Conservation (phyloP, 2,329 filamentous ascomycete genomes). For the Esteya vermicola region DNA sequence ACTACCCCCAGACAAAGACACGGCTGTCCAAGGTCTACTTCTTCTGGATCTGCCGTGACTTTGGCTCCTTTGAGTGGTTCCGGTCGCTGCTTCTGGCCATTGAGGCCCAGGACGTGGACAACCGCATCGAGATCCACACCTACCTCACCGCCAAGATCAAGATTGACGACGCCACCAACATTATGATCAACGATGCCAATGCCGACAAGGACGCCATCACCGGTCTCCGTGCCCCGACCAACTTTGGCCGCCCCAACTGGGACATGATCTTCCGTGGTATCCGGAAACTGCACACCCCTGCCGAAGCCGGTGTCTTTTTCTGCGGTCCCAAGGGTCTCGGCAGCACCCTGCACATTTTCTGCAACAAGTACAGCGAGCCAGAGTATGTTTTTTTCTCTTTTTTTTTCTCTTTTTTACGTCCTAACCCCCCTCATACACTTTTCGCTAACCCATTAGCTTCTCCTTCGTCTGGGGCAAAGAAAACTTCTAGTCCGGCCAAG, state of each 20-base stretch:
- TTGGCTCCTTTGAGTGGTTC: conserved; percentile 84
- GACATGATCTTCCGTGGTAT: conserved; percentile 80
- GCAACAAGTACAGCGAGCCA: conserved; percentile 77
- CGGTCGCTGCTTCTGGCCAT: conserved; percentile 70
- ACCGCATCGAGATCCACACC: conserved; percentile 78
- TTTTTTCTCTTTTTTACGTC: conserved; percentile 3
- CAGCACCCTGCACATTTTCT: conserved; percentile 65
- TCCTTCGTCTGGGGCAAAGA: conserved; percentile 57
- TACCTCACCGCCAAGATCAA: conserved; percentile 83
- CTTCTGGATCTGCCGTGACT: conserved; percentile 85
- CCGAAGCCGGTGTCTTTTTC: conserved; percentile 70
- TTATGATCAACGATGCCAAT: conserved; percentile 84
- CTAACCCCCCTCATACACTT: too few species aligned
- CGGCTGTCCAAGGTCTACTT: conserved; percentile 78
- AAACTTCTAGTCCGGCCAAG: conserved; percentile 55
- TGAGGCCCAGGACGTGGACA: conserved; percentile 71
- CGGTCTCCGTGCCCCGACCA: conserved; percentile 66
- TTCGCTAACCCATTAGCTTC: conserved; percentile 29
- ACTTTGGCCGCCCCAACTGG: conserved; percentile 80
- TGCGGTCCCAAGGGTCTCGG: conserved; percentile 72
- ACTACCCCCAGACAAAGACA: conserved; percentile 69
- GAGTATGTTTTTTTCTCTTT: conserved; percentile 39
- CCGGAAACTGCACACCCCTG: conserved; percentile 60
- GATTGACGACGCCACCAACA: conserved; percentile 73
- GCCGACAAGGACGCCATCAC: conserved; percentile 76